Conservation (phyloP, 495 filamentous ascomycete species). For the Penicillium macrosclerotiorum region DNA sequence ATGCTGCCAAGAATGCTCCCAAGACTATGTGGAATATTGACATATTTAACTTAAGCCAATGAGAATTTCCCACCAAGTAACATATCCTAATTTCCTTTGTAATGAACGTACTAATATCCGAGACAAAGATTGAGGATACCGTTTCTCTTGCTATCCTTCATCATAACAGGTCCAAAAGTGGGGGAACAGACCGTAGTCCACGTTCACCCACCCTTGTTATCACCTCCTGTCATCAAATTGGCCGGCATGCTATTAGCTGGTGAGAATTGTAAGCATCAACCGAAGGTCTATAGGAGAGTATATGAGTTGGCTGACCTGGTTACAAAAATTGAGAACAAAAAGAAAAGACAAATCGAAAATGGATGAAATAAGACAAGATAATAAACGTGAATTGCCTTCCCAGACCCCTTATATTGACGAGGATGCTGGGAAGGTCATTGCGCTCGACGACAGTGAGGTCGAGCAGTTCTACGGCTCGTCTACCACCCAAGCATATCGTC, state of each 20-base stretch:
- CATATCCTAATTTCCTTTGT: too few species aligned
- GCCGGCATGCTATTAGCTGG: background rate
- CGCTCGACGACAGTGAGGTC: conserved; percentile 22
- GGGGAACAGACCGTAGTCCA: conserved; percentile 2
- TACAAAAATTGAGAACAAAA: background rate
- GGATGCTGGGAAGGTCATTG: conserved; percentile 18
- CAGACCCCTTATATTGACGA: background rate
- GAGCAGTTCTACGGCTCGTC: conserved; percentile 33
- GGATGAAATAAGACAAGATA: conserved; percentile 20
- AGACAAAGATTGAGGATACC: background rate
- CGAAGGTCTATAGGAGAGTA: background rate
- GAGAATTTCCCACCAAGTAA: too few species aligned
- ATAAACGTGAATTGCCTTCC: background rate
- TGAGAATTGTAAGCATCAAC: background rate
- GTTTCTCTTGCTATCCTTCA: too few species aligned
- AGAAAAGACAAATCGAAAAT: conserved; percentile 4
- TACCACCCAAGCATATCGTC: conserved; percentile 30
- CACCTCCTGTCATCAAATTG: background rate
- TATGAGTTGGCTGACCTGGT: conserved; percentile 3
- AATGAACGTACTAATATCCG: too few species aligned
- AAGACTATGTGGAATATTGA: too few species aligned
- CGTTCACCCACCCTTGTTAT: conserved; percentile 1
- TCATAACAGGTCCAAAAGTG: conserved; percentile 9
- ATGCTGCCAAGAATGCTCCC: too few species aligned
- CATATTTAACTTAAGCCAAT: too few species aligned